A percentile compares a stretch with the other conserved stretches of the same genome.
Evolutionary conservation across 2,329 filamentous ascomycete species (phyloP).

Genomic region (Ascochyta pisi): DNA sequence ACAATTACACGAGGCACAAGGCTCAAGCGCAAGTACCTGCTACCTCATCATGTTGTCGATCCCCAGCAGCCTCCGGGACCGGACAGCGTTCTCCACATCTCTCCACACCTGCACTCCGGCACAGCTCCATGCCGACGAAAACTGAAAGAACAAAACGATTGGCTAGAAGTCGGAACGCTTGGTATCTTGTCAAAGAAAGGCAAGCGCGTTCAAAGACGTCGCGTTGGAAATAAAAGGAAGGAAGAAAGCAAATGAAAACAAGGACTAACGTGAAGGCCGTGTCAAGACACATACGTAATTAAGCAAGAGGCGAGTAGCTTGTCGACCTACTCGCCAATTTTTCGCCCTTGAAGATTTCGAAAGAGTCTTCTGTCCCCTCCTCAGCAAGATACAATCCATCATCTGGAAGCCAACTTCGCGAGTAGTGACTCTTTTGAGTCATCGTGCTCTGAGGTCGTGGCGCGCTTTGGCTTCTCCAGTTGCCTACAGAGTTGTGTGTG

Average conservation of each 20-base stretch:
- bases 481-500: constrained; percentile 1
- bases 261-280: not conserved
- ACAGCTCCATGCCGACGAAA: not conserved
- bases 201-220: constrained; percentile 15
- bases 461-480: constrained; percentile 4
- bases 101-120: not conserved
- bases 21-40: not conserved
- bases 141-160: constrained; percentile 14
- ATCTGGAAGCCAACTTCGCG: constrained; percentile 34
- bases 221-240: constrained; percentile 1
- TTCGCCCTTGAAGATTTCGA: constrained; percentile 23
- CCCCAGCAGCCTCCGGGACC: not conserved
- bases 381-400: constrained; percentile 33
- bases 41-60: constrained; percentile 2
- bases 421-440: constrained; percentile 25
- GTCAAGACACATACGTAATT: not conserved
- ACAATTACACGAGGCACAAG: constrained; percentile 8
- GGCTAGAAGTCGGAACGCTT: constrained; percentile 24
- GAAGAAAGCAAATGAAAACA: not conserved
- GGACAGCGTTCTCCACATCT: constrained; percentile 7
- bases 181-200: constrained; percentile 9
- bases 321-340: constrained; percentile 25
- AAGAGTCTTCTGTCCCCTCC: constrained; percentile 28
- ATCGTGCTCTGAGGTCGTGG: constrained; percentile 19
- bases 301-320: constrained; percentile 33